phyloP scores from a whole-genome alignment of 805 yeast genomes.

The Ogataea populi-albae region DNA sequence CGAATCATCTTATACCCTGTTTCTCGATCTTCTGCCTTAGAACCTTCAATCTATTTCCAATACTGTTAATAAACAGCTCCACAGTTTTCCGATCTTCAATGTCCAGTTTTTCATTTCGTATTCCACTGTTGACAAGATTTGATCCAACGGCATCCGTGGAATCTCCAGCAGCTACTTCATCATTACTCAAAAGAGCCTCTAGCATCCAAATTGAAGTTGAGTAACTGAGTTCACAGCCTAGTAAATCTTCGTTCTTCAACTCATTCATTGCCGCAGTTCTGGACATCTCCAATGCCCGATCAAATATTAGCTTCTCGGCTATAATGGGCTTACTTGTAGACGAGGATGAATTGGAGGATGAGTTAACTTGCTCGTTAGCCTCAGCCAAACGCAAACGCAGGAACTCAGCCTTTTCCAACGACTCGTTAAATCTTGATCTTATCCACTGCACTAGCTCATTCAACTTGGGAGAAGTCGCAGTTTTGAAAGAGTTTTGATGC shows the following conservation, averaged over 20 bases:
- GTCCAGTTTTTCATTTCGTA: slow-evolving; percentile 51
- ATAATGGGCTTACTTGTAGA: slow-evolving; percentile 36
- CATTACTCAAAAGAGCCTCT: slow-evolving; percentile 68
- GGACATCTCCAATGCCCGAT: slow-evolving; percentile 90
- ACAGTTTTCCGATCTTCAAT: slow-evolving; percentile 72
- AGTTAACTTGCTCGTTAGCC: slow-evolving; percentile 37
- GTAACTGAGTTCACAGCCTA: slow-evolving; percentile 82
- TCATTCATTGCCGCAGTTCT: slow-evolving; percentile 89
- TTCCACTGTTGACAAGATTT: slow-evolving; percentile 16
- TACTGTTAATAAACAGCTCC: slow-evolving; percentile 76
- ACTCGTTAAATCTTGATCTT: slow-evolving; percentile 82
- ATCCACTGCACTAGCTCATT: slow-evolving; percentile 88
- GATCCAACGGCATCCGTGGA: slow-evolving; percentile 27
- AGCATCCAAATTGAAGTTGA: slow-evolving; percentile 95
- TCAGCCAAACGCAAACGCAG: slow-evolving; percentile 57
- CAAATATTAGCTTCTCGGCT: slow-evolving; percentile 86
- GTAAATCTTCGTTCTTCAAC: slow-evolving; percentile 65
- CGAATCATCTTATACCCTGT: slow-evolving; percentile 15
- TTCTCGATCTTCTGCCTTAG: slow-evolving; percentile 57
- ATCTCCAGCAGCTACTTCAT: slow-evolving; percentile 15
- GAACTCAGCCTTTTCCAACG: slow-evolving; percentile 83
- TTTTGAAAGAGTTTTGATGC: slow-evolving; percentile 45
- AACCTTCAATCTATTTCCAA: slow-evolving; percentile 74
- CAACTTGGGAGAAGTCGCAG: slow-evolving; percentile 41
- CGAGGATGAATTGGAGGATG: slow-evolving; percentile 2